Evolutionary conservation across 192 early-diverging fungal genomes (phyloP).

Genomic region (Entomortierella beljakovae): DNA sequence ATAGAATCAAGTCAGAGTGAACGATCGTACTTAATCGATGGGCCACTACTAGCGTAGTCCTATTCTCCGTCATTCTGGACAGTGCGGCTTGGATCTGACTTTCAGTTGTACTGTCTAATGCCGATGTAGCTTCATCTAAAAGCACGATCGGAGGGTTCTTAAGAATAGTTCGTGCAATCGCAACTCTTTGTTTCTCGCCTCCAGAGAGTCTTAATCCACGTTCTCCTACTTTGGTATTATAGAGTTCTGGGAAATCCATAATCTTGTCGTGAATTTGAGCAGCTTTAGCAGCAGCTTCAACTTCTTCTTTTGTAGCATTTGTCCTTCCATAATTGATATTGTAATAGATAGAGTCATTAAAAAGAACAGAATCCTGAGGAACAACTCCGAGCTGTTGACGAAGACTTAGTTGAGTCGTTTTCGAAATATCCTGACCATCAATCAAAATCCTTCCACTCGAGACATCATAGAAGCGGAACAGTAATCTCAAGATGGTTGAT

Average conservation of each 20-base stretch:
- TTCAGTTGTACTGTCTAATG: slow-evolving; percentile 74
- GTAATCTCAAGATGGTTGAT: slow-evolving; percentile 79
- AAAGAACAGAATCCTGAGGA: slow-evolving; percentile 95
- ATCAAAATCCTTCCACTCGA: slow-evolving; percentile 83
- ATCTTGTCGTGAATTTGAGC: slow-evolving; percentile 90
- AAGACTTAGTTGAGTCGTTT: slow-evolving; percentile 76
- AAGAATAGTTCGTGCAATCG: slow-evolving; percentile 85
- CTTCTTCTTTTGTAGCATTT: slow-evolving; percentile 74
- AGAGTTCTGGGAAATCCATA: slow-evolving; percentile 77
- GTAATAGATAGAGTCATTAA: slow-evolving; percentile 95
- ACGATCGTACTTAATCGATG: slow-evolving; percentile 89
- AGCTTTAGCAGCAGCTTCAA: slow-evolving; percentile 74
- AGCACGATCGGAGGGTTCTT: slow-evolving; percentile 76
- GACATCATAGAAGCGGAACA: slow-evolving; percentile 95
- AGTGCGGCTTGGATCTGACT: slow-evolving; percentile 89
- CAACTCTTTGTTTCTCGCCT: slow-evolving; percentile 93
- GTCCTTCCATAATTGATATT: slow-evolving; percentile 92
- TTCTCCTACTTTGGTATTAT: slow-evolving; percentile 67
- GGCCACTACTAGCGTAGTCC: slow-evolving; percentile 90
- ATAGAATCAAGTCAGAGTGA: slow-evolving; percentile 88
- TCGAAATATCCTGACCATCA: slow-evolving; percentile 85
- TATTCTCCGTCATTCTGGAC: slow-evolving; percentile 76
- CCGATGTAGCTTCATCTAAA: slow-evolving; percentile 89
- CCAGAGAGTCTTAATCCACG: slow-evolving; percentile 85
- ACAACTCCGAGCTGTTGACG: slow-evolving; percentile 91